Evolutionary conservation across 176 grass and related monocot species (phyloP).

Genomic region (Zoysia pacifica): DNA sequence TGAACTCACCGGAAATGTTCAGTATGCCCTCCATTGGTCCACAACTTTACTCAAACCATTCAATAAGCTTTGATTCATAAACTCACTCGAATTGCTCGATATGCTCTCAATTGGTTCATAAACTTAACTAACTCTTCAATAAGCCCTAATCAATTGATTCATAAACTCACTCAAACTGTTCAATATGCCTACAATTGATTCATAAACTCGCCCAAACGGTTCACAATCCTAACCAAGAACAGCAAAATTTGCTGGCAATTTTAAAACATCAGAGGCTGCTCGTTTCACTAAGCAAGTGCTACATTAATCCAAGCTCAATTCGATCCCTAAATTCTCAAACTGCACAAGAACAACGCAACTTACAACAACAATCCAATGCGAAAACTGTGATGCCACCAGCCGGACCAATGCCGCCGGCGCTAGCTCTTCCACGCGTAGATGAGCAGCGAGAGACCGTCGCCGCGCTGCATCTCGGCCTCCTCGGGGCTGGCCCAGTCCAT

Average conservation of each 20-base stretch:
- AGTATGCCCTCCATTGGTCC: not conserved
- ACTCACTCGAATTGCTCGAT: not conserved
- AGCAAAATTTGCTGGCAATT: not conserved
- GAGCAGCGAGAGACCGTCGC: slow-evolving; percentile 70
- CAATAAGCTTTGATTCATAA: not conserved
- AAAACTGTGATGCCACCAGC: not conserved
- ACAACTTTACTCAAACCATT: not conserved
- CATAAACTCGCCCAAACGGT: not conserved
- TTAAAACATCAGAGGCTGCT: not conserved
- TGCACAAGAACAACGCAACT: slow-evolving; percentile 35
- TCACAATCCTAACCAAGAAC: slow-evolving; percentile 17
- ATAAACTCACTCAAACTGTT: not conserved
- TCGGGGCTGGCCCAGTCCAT: slow-evolving; percentile 91
- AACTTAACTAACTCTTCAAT: too few relatives aligned
- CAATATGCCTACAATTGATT: not conserved
- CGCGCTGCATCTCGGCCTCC: slow-evolving; percentile 67
- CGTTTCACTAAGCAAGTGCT: not conserved
- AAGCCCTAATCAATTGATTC: too few relatives aligned
- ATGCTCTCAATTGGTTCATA: not conserved
- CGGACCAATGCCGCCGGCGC: slow-evolving; percentile 1
- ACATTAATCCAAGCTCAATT: slow-evolving; percentile 29
- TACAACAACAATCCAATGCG: slow-evolving; percentile 1
- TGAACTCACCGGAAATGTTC: not conserved
- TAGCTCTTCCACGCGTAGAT: slow-evolving; percentile 85
- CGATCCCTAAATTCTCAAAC: not conserved